Conservation (phyloP, 2,329 filamentous ascomycete species). For the Colletotrichum sp. region DNA sequence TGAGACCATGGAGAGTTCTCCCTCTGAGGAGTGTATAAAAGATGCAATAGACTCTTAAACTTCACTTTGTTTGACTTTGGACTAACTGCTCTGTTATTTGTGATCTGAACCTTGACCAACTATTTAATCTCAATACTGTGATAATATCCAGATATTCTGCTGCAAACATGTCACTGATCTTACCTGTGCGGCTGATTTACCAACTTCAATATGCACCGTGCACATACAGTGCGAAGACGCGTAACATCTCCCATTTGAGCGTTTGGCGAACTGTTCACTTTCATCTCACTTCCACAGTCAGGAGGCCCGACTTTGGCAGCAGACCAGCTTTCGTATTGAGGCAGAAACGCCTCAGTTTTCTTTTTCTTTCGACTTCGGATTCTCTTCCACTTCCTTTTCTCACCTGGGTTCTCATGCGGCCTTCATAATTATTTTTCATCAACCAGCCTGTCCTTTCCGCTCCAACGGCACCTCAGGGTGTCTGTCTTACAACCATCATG, state of each 20-base stretch:
- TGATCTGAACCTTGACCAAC: background rate
- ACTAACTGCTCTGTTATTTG: background rate
- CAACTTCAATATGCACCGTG: background rate
- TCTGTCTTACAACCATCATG: conserved; percentile 1
- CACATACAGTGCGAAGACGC: conserved; percentile 8
- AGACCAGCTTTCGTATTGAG: background rate
- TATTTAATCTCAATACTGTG: too few species aligned
- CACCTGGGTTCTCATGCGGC: background rate
- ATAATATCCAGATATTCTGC: too few species aligned
- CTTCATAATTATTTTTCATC: background rate
- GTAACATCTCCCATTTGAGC: background rate
- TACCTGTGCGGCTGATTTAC: background rate
- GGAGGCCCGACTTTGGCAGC: background rate
- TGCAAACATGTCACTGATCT: background rate
- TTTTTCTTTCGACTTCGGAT: background rate
- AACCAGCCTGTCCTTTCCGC: background rate
- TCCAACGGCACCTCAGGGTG: background rate
- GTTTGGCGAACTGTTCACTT: conserved; percentile 17
- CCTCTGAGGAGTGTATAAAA: conserved; percentile 14
- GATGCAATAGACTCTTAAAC: conserved; percentile 20
- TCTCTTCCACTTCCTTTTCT: background rate
- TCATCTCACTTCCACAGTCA: background rate
- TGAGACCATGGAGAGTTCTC: background rate
- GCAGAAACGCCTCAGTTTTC: background rate
- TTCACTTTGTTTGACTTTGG: background rate